Evolutionary conservation across 805 yeast genomes (phyloP), one percentile per base, ranked within the genome.

Genomic region (Myxozyma vanderwaltii): DNA sequence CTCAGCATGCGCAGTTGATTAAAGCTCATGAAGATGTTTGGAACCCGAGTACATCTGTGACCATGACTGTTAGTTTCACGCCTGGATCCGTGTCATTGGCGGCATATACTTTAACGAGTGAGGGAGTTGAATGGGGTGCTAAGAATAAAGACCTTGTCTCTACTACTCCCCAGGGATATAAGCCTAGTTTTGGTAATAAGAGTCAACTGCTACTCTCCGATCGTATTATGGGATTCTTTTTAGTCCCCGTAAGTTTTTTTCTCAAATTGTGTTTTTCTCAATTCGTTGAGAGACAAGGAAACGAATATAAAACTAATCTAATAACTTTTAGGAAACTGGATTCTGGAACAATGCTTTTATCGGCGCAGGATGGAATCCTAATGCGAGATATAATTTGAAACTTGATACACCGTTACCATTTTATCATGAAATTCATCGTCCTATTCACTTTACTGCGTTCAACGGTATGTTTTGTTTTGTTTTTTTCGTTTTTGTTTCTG

Each of bases 261-360:
- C 3, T 33, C 12, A 13, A 31, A n/a, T n/a, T n/a, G n/a, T n/a
- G n/a, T n/a, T n/a, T n/a, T n/a, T n/a, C n/a, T n/a, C n/a, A n/a
- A n/a, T n/a, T n/a, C n/a, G n/a, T n/a, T n/a, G n/a, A n/a, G n/a
- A n/a, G n/a, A n/a, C n/a, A n/a, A n/a, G n/a, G n/a, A n/a, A n/a
- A n/a, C n/a, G n/a, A n/a, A n/a, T n/a, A n/a, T n/a, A n/a, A n/a
- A n/a, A n/a, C n/a, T n/a, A n/a, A n/a, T n/a, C 54, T 48, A 8
- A 47, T 39, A 21, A 27, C 8, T n/a, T 29, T 15, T 47, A 58
- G 54, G 85, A 83, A 23, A 86, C 86, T 33, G 85, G 83, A 58
- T 71, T 90, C 31, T 94, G 99, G 99, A 94, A 94, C 72, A 90
- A 86, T 70, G 80, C 95, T 1, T 92, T 94, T 68, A 81, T 89